phyloP scores from a whole-genome alignment of 1,284 basidiomycete genomes.

The Ustilago hordei region DNA sequence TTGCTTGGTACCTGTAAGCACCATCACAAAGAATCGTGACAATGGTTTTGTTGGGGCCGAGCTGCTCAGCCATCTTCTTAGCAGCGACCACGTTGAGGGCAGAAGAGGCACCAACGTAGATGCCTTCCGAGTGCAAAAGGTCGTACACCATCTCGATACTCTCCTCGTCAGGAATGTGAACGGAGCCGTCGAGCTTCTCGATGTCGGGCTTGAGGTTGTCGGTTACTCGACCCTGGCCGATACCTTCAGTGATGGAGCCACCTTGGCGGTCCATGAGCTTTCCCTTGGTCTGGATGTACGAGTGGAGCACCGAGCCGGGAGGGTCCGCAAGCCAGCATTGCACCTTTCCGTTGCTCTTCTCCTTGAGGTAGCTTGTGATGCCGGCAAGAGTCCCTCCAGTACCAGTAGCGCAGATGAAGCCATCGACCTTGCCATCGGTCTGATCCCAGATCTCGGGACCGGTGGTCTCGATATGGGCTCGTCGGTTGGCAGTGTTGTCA shows the following conservation, averaged over 20 bases:
- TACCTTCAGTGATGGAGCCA: constrained; percentile 96
- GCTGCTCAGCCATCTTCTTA: constrained; percentile 83
- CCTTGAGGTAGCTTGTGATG: constrained; percentile 84
- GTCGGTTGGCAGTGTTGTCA: constrained; percentile 89
- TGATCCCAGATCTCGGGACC: constrained; percentile 98
- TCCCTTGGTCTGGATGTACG: constrained; percentile 82
- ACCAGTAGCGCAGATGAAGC: constrained; percentile 91
- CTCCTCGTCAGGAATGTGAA: constrained; percentile 89
- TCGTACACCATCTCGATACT: constrained; percentile 94
- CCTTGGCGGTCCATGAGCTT: constrained; percentile 82
- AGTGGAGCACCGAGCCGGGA: constrained; percentile 90
- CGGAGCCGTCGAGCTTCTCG: constrained; percentile 79
- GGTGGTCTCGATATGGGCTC: constrained; percentile 88
- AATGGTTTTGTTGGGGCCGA: constrained; percentile 83
- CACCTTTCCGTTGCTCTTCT: constrained; percentile 82
- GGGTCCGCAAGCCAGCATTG: constrained; percentile 97
- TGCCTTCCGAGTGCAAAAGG: constrained; percentile 88
- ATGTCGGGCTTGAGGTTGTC: constrained; percentile 90
- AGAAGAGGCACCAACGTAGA: constrained; percentile 96
- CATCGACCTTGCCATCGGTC: constrained; percentile 83
- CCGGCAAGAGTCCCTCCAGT: constrained; percentile 97
- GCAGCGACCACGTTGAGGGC: constrained; percentile 96
- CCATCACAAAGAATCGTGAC: constrained; percentile 94
- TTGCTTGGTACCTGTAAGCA: constrained; percentile 94
- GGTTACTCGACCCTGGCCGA: constrained; percentile 97